Percentiles rank a stretch among this genome's conserved stretches.
Conservation (phyloP, 2,329 filamentous ascomycete genomes). For the Clonostachys sp. region DNA sequence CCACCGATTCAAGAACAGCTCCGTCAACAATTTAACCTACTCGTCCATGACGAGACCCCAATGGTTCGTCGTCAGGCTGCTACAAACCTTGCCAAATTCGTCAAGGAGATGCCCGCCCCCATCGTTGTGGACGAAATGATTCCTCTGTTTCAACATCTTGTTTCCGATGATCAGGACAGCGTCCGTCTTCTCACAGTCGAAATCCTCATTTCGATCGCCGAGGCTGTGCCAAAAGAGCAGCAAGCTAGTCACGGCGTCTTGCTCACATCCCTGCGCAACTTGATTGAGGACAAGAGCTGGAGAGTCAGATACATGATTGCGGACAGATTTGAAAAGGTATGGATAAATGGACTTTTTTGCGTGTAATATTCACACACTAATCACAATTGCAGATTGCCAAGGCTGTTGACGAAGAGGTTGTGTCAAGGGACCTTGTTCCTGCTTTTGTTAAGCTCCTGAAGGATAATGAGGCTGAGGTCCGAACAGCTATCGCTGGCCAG, state of each 20-base stretch:
- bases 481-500: slow-evolving; percentile 94
- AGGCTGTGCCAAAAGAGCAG: slow-evolving; percentile 96
- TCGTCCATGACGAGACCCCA: slow-evolving; percentile 97
- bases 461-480: slow-evolving; percentile 95
- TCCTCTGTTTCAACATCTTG: slow-evolving; percentile 94
- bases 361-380: neutral
- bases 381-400: slow-evolving; percentile 72
- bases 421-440: slow-evolving; percentile 88
- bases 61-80: slow-evolving; percentile 98
- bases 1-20: slow-evolving; percentile 85
- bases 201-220: slow-evolving; percentile 91
- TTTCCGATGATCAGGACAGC: slow-evolving; percentile 95
- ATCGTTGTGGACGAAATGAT: slow-evolving; percentile 99
- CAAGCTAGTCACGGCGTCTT: slow-evolving; percentile 94
- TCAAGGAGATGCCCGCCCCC: slow-evolving; percentile 90
- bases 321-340: slow-evolving; percentile 93
- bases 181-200: slow-evolving; percentile 94
- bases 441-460: slow-evolving; percentile 97
- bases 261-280: slow-evolving; percentile 79
- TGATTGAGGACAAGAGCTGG: slow-evolving; percentile 99
- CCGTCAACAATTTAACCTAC: slow-evolving; percentile 82
- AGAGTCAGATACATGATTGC: slow-evolving; percentile 99
- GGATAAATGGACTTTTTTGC: neutral
- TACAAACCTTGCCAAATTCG: slow-evolving; percentile 94
- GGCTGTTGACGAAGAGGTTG: slow-evolving; percentile 95